Base-by-base conservation (phyloP, 306 rosid species). In the Fragaria nilgerrensis region DNA sequence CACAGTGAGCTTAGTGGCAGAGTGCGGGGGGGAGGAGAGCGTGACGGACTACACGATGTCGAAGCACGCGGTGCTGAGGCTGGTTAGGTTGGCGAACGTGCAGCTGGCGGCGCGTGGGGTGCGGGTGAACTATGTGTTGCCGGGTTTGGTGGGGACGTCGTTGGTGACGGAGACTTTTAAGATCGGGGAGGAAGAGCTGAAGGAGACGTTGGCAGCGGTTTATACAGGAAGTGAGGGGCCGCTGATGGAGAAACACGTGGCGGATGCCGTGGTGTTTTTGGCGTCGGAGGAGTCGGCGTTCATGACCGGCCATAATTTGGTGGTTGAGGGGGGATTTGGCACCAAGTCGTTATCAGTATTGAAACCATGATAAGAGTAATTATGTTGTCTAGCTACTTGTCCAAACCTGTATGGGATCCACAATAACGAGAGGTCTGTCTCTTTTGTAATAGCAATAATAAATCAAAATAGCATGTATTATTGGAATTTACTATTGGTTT, bases 61-160 rank as follows among this genome's bases (percentile, higher is more conserved):
- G 53, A 84, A 84, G 80, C 84, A 84, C 22, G 82, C 80, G 2
- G 87, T 84, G 22, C 12, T 84, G n/a, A 82, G 87, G 32, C 62
- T 84, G 55, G 72, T 80, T 55, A 45, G 82, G 27, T 77, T 78
- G 2, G 85, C 85, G 44, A 84, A 85, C 53, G 2, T 43, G 67
- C 87, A 81, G 73, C 78, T 81, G 3, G 85, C 61, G 2, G 27
- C 4, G 61, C 19, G 55, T 13, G 87, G 85, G 52, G 79, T 84
- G 1, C 47, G 82, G 2, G 87, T 84, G 71, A 84, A 84, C 58
- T 75, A 80, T 27, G 85, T 84, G 13, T 52, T 63, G 37, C 70
- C 65, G 23, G 63, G 25, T 32, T 5, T 56, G 65, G 70, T 47
- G 59, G 67, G 1, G 55, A 59, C 19, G 49, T 4, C 15, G 10